A percentile compares a stretch with the other conserved stretches of the same genome.
These are phyloP conservation scores for Sarcomyxa edulis DNA, from an alignment of 768 basidiomycete genomes.

Conservation along the genomic window DNA sequence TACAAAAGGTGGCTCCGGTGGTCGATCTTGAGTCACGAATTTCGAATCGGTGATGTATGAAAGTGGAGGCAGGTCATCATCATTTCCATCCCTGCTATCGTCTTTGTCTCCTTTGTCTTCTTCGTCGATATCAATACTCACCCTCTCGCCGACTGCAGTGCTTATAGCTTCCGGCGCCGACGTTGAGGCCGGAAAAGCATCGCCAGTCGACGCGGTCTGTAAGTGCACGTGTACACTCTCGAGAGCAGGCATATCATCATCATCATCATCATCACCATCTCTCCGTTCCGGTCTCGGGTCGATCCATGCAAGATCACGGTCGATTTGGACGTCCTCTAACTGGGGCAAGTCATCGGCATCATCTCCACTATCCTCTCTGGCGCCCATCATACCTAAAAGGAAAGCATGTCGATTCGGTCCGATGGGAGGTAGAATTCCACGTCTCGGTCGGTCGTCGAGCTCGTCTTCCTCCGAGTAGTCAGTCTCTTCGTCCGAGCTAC, in stretches of 20 bases:
- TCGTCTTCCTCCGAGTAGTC: too few species aligned
- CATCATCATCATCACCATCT: too few species aligned
- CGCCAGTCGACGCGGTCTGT: neutral
- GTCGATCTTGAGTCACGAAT: neutral
- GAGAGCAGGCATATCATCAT: constrained; percentile 3
- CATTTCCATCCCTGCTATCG: constrained; percentile 15
- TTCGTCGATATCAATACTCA: constrained; percentile 22
- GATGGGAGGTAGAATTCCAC: too few species aligned
- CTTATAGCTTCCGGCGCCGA: neutral
- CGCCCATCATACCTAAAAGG: too few species aligned
- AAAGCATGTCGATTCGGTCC: too few species aligned
- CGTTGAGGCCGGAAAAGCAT: constrained; percentile 1
- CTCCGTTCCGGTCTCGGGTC: neutral
- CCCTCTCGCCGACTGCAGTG: neutral
- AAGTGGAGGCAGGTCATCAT: constrained; percentile 9
- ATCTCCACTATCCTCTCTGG: too few species aligned
- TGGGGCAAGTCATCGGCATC: neutral
- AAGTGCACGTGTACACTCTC: neutral
- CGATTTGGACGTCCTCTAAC: neutral
- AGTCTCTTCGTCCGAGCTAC: too few species aligned
- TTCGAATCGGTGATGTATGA: neutral
- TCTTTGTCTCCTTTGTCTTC: constrained; percentile 13
- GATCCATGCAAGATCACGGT: constrained; percentile 2
- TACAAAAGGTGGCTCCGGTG: constrained; percentile 46
- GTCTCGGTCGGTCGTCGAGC: too few species aligned